Evolutionary conservation across 164 flowering plant species (phyloP).

Genomic region (Vitis labrusca): DNA sequence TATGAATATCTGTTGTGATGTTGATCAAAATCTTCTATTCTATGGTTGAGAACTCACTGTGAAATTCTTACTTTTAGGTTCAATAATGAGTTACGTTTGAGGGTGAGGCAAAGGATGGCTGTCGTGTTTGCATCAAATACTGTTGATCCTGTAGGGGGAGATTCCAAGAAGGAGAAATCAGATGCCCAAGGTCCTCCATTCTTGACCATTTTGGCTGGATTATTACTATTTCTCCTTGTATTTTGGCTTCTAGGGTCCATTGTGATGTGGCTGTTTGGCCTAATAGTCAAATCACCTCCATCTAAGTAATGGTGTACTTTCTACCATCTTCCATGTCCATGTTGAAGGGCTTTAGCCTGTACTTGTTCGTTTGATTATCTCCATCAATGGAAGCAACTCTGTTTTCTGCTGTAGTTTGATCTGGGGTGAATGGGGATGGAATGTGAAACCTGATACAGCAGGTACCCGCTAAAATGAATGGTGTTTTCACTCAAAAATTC

Average conservation of each 20-base stretch:
- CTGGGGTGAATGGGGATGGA: no score
- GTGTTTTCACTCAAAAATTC: no score
- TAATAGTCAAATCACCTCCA: constrained; percentile 18
- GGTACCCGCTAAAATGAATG: no score
- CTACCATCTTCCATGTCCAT: not conserved
- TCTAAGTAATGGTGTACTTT: constrained; percentile 12
- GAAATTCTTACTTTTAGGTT: constrained; percentile 16
- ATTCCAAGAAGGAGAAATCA: constrained; percentile 13
- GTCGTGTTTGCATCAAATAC: constrained; percentile 30
- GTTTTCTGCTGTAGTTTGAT: no score
- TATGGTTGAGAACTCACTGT: no score
- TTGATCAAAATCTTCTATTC: no score
- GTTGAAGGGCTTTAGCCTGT: not conserved
- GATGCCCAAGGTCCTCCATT: constrained; percentile 42
- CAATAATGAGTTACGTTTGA: constrained; percentile 3
- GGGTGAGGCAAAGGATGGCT: constrained; percentile 4
- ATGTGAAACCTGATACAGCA: no score
- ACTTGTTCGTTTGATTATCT: no score
- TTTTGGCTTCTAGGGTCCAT: constrained; percentile 38
- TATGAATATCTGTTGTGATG: no score
- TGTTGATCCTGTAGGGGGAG: constrained; percentile 14
- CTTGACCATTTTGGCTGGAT: constrained; percentile 49
- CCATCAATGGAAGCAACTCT: no score
- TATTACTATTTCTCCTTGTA: constrained; percentile 24
- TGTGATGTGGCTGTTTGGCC: constrained; percentile 28